phyloP scores from a whole-genome alignment of 202 grass and related monocot genomes.

The Dendrocalamus latiflorus region DNA sequence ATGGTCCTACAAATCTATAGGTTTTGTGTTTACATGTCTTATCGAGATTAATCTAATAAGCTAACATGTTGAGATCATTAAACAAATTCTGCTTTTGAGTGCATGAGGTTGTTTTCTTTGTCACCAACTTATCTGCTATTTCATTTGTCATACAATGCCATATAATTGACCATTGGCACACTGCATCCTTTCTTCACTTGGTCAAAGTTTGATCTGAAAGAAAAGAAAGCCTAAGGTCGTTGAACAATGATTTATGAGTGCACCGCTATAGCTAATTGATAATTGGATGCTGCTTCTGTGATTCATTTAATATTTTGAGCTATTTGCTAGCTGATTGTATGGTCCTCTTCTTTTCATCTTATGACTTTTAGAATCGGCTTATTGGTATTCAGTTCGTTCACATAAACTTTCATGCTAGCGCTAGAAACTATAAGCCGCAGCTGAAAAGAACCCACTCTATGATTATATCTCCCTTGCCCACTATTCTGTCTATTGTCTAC shows the following conservation, averaged over 20 bases:
- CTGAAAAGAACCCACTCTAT: neutral
- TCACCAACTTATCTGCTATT: neutral
- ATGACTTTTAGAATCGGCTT: too few relatives aligned
- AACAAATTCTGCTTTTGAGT: neutral
- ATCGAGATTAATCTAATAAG: constrained; percentile 19
- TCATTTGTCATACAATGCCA: constrained; percentile 6
- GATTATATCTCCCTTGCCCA: neutral
- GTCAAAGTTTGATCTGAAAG: constrained; percentile 32
- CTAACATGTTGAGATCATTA: constrained; percentile 22
- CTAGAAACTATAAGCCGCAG: too few relatives aligned
- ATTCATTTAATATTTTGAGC: constrained; percentile 4
- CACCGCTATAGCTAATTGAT: neutral
- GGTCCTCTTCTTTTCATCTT: too few relatives aligned
- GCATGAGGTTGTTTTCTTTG: constrained; percentile 6
- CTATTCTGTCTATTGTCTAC: neutral
- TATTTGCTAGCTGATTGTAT: neutral
- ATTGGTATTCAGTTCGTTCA: too few relatives aligned
- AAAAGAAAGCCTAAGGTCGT: constrained; percentile 29
- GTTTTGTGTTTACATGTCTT: constrained; percentile 24
- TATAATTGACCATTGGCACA: constrained; percentile 10
- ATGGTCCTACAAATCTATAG: neutral
- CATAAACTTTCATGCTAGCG: too few relatives aligned
- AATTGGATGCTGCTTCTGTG: constrained; percentile 7
- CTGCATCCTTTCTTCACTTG: constrained; percentile 12
- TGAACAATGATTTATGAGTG: constrained; percentile 25